A percentile compares a stretch with the other conserved stretches of the same genome.
Conservation (phyloP, 192 early-diverging fungal genomes). For the Coemansia sp. region DNA sequence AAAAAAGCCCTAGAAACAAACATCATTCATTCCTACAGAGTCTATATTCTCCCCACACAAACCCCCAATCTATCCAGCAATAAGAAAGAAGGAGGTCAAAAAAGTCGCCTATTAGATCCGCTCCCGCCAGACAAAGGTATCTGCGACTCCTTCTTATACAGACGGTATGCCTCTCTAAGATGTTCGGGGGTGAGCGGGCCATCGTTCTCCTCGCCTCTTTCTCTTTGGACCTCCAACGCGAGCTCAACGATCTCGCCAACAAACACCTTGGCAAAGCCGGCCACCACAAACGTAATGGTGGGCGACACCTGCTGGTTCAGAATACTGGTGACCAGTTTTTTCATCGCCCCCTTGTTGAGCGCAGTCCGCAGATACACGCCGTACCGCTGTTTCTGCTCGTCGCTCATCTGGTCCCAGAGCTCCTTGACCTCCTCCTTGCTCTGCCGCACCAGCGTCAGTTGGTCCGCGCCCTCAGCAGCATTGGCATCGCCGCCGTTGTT, state of each 20-base stretch:
- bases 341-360: slow-evolving; percentile 74
- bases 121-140: slow-evolving; percentile 3
- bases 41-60: too few relatives aligned
- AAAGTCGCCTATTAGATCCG: slow-evolving; percentile 43
- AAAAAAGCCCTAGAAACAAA: too few relatives aligned
- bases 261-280: slow-evolving; percentile 89
- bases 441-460: slow-evolving; percentile 31
- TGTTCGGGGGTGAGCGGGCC: slow-evolving; percentile 83
- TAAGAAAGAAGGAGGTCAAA: slow-evolving; percentile 6
- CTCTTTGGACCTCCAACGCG: slow-evolving; percentile 78
- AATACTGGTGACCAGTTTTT: slow-evolving; percentile 66
- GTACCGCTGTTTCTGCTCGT: slow-evolving; percentile 75
- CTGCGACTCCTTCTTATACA: slow-evolving; percentile 62
- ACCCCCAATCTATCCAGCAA: too few relatives aligned
- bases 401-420: slow-evolving; percentile 52
- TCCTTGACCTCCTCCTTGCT: slow-evolving; percentile 47
- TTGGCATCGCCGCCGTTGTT: slow-evolving; percentile 9
- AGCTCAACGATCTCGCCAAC: slow-evolving; percentile 87
- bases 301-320: slow-evolving; percentile 72
- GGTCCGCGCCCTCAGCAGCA: slow-evolving; percentile 10
- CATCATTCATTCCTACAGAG: too few relatives aligned
- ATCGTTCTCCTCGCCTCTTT: slow-evolving; percentile 63
- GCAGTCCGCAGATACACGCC: slow-evolving; percentile 78
- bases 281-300: slow-evolving; percentile 78
- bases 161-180: slow-evolving; percentile 79